Evolutionary conservation across 805 yeast species (phyloP), one percentile per base, ranked within the genome.

Genomic region (Metschnikowia chrysomelidarum): DNA sequence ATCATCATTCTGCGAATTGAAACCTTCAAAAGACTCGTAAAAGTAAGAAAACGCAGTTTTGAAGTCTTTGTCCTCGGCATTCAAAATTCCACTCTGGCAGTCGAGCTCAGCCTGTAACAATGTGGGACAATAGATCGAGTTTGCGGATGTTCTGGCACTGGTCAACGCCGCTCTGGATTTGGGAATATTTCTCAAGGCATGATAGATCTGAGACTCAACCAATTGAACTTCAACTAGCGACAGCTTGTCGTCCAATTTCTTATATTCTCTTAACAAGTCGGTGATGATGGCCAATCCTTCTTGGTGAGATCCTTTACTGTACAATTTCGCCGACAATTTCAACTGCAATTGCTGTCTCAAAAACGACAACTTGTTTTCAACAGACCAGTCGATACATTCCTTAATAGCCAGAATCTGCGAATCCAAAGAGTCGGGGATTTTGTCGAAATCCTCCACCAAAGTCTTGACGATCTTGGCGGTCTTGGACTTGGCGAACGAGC

Each of bases 81-180:
- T 94, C 44, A 93, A 73, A 37, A 91, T 80, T 50, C 99, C 98
- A 57, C 94, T 82, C 82, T 91, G 88, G 64, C 87, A 76, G 59
- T 93, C 99, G 36, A 93, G 74, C 56, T 88, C 95, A 1, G 98
- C 98, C 64, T 93, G 96, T 50, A 83, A 74, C 33, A 80, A 69
- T n/a, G 97, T 85, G 7, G 98, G 95, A 53, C 96, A 86, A 67
- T 89, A 94, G 34, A 93, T 87, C 15, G 97, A 76, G 60, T 93
- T 94, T n/a, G 98, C 98, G 3, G 95, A 83, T 0, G 98, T 93
- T 61, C 98, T 78, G 2, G 98, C 96, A 30, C 95, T 81, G 2
- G 98, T 88, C 51, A 93, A 71, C 2, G 96, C 81, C 6, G 98
- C 97, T 52, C 86, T 78, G 4, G 96, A 77, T 64, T 91, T 93